Evolutionary conservation across 2,329 filamentous ascomycete species (phyloP).

Genomic region (Chaetomiaceae sp.): DNA sequence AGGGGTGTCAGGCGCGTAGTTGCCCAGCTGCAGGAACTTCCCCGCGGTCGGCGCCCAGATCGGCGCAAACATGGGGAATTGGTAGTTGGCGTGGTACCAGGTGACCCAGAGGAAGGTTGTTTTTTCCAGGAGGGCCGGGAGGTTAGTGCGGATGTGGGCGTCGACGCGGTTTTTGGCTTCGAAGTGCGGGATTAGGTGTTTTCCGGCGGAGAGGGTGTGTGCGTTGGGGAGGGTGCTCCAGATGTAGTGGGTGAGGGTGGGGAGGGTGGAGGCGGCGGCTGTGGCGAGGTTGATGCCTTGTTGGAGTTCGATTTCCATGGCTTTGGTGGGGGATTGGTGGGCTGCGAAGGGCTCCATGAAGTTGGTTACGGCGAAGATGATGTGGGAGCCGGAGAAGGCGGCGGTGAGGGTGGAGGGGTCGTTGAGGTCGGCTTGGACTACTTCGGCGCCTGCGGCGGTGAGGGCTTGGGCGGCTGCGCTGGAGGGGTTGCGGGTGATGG

Average conservation of each 20-base stretch:
- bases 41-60: conserved; percentile 12
- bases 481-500: conserved; percentile 41
- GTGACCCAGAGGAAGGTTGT: conserved; percentile 26
- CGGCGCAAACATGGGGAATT: conserved; percentile 19
- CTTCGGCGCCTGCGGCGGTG: conserved; percentile 37
- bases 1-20: conserved; percentile 25
- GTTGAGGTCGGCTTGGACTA: conserved; percentile 41
- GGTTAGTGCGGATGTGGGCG: conserved; percentile 17
- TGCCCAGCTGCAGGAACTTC: conserved; percentile 30
- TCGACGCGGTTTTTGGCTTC: conserved; percentile 23
- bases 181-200: conserved; percentile 24
- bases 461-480: conserved; percentile 39
- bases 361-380: conserved; percentile 36
- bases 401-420: conserved; percentile 32
- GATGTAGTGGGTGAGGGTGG: conserved; percentile 23
- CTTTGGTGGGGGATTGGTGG: conserved; percentile 10
- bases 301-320: conserved; percentile 18
- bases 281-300: conserved; percentile 25
- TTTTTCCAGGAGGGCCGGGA: conserved; percentile 15
- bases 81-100: conserved; percentile 18
- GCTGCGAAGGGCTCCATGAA: conserved; percentile 21
- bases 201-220: conserved; percentile 10
- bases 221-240: conserved; percentile 24
- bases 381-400: conserved; percentile 40
- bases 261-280: conserved; percentile 16